Percentiles rank a stretch among this genome's conserved stretches.
Evolutionary conservation across 1,284 basidiomycete species (phyloP).

Genomic region (Cutaneotrichosporon curvatum): DNA sequence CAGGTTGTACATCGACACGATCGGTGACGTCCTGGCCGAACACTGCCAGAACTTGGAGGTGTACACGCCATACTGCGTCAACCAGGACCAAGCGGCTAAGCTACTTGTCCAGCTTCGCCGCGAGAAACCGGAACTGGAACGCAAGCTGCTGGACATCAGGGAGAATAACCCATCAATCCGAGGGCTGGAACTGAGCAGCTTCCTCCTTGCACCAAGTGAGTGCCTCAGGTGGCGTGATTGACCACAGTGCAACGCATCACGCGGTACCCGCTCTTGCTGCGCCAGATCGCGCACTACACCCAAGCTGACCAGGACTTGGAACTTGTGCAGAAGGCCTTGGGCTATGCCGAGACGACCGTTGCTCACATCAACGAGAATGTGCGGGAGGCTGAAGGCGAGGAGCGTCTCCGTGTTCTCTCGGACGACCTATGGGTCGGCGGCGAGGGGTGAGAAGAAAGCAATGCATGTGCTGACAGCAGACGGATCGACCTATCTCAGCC

Average conservation of each 20-base stretch:
- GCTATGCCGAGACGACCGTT: conserved; percentile 65
- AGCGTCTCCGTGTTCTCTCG: conserved; percentile 64
- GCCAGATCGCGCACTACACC: conserved; percentile 74
- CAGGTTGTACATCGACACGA: conserved; percentile 76
- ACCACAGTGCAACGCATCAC: conserved; percentile 85
- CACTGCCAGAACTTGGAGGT: conserved; percentile 70
- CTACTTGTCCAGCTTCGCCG: conserved; percentile 68
- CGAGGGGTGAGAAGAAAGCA: conserved; percentile 56
- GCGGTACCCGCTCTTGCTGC: conserved; percentile 79
- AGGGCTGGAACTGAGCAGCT: conserved; percentile 82
- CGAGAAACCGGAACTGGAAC: conserved; percentile 58
- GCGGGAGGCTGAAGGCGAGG: conserved; percentile 69
- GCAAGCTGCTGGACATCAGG: conserved; percentile 25
- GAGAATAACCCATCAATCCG: conserved; percentile 62
- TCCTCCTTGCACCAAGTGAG: conserved; percentile 81
- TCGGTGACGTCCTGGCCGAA: conserved; percentile 73
- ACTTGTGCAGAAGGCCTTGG: conserved; percentile 55
- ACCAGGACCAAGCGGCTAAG: conserved; percentile 72
- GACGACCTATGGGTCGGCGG: conserved; percentile 73
- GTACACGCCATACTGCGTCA: conserved; percentile 85
- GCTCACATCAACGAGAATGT: conserved; percentile 82
- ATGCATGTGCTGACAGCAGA: conserved; percentile 43
- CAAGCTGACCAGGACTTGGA: conserved; percentile 54
- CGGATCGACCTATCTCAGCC: conserved; percentile 83
- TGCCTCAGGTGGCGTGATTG: conserved; percentile 10